Conservation (phyloP, 1,284 basidiomycete genomes). For the Sparassis latifolia region DNA sequence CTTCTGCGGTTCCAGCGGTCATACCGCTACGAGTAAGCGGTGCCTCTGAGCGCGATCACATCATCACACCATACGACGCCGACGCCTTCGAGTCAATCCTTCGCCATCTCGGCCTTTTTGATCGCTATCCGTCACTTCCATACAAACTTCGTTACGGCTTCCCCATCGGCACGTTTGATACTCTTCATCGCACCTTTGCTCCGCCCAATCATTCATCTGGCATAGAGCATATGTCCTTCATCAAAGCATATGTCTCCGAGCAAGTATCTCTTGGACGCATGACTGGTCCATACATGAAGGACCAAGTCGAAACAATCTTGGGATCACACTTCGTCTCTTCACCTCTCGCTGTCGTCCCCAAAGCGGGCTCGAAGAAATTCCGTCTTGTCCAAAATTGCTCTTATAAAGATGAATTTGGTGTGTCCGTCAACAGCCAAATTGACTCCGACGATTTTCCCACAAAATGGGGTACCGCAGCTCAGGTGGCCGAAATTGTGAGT, state of each 20-base stretch:
- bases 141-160: constrained; percentile 26
- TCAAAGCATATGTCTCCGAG: constrained; percentile 22
- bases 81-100: constrained; percentile 12
- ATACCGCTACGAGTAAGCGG: constrained; percentile 5
- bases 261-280: neutral
- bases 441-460: constrained; percentile 27
- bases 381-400: constrained; percentile 14
- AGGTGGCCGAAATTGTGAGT: constrained; percentile 28
- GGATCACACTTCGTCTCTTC: constrained; percentile 17
- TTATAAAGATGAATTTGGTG: constrained; percentile 4
- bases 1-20: constrained; percentile 10
- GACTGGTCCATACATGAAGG: neutral
- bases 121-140: constrained; percentile 25
- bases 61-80: neutral
- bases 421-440: constrained; percentile 26
- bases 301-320: constrained; percentile 22
- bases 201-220: constrained; percentile 1
- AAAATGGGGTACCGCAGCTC: constrained; percentile 20
- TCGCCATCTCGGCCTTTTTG: constrained; percentile 6
- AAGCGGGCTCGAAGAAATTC: constrained; percentile 3
- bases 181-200: constrained; percentile 19
- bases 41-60: constrained; percentile 3
- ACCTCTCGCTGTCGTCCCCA: constrained; percentile 16
- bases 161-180: constrained; percentile 23
- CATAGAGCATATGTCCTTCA: constrained; percentile 10